Evolutionary conservation across 306 rosid genomes (phyloP).

Genomic region (Biancaea sappan): DNA sequence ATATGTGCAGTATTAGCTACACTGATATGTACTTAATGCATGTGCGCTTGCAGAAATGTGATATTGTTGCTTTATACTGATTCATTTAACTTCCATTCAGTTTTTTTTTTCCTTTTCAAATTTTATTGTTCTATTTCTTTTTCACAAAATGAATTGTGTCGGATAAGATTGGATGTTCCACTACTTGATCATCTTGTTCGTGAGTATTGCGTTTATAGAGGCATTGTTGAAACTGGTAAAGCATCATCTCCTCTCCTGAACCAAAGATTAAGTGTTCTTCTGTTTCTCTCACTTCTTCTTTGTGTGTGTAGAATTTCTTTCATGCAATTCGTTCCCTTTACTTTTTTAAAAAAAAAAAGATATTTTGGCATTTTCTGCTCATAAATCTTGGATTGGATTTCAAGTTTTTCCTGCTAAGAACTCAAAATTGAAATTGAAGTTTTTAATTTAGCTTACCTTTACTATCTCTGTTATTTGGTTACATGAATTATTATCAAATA

Average conservation of each 20-base stretch:
- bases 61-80: background rate
- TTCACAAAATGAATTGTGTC: slow-evolving; percentile 92
- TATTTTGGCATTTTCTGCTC: slow-evolving; percentile 16
- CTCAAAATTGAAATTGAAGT: background rate
- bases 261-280: background rate
- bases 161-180: slow-evolving; percentile 80
- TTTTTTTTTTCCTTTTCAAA: slow-evolving; percentile 19
- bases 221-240: slow-evolving; percentile 80
- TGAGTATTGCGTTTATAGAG: slow-evolving; percentile 94
- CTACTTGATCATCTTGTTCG: slow-evolving; percentile 95
- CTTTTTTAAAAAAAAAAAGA: too few species aligned
- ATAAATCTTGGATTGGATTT: slow-evolving; percentile 24
- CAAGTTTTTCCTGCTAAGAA: background rate
- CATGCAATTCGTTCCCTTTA: slow-evolving; percentile 1
- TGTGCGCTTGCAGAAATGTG: background rate
- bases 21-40: background rate
- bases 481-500: slow-evolving; percentile 11
- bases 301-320: slow-evolving; percentile 8
- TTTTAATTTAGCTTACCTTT: background rate
- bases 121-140: slow-evolving; percentile 32
- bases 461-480: background rate
- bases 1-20: background rate
- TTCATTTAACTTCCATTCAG: background rate
- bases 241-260: slow-evolving; percentile 43
- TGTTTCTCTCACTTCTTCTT: background rate